Evolutionary conservation across 495 filamentous ascomycete species (phyloP), one percentile per base, ranked within the genome.

Genomic region (Tuber aestivum): DNA sequence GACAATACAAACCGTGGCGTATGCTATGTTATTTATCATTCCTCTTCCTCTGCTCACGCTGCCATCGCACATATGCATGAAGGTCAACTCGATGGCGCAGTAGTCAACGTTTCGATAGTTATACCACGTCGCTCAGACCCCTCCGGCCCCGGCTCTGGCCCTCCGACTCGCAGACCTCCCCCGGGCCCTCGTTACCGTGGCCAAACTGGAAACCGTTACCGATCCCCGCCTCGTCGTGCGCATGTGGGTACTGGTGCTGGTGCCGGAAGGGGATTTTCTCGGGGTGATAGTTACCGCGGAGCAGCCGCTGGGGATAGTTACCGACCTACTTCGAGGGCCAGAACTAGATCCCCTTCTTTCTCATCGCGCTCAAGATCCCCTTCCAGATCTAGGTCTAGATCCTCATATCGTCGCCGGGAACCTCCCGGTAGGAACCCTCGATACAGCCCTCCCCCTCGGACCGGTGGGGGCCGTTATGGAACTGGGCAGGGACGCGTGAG

Each of bases 61-160:
- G 95, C 95, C 38, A 96, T 99, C 79, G 90, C 94, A 69, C 92
- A 97, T 82, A 98, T 99, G 96, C 96, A 99, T 83, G 95, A 99
- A 86, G 93, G 93, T 21, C 93, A 97, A 78, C 86, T 99, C 68
- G 95, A 99, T 85, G 96, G 95, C 56, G 88, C 92, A 23, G 85
- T 90, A 32, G 90, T 99, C 83, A 92, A 91, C 79, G 95, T 99
- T 40, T 97, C 94, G 72, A 97, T 98, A 78, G 94, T 98, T 38
- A 86, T 97, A 38, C 95, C 95, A 1, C 92, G 93, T 71, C 91
- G 93, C 75, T 72, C 70, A 61, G 56, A 65, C 56, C 77, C 75
- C 27, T 40, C 56, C 9, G 74, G 61, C 42, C 40, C 78, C 81
- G 85, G 85, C 72, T 83, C 83, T 10, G 83, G 83, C 70, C 84